Evolutionary conservation across 2,329 filamentous ascomycete species (phyloP).

Genomic region (Epichloe brachyelytri): DNA sequence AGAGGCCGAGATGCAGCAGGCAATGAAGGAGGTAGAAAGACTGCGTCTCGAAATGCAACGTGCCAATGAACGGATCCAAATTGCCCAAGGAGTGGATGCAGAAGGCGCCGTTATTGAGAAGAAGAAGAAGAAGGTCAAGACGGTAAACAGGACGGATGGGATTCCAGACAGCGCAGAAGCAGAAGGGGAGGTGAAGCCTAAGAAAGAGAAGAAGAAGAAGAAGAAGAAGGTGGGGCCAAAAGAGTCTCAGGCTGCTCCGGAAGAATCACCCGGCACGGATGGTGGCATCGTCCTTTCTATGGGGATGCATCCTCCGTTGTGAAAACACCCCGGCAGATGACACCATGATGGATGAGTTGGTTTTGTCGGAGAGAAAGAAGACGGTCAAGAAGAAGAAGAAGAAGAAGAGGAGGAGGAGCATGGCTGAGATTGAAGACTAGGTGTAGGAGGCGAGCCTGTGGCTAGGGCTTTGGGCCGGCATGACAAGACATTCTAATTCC

Average conservation of each 20-base stretch:
- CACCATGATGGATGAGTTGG: conserved; percentile 5
- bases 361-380: conserved; percentile 34
- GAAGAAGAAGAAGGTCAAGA: conserved; percentile 49
- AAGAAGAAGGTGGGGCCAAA: background rate
- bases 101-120: conserved; percentile 55
- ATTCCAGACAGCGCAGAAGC: conserved; percentile 11
- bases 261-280: background rate
- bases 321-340: background rate
- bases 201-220: conserved; percentile 34
- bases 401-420: conserved; percentile 27
- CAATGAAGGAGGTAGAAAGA: conserved; percentile 78
- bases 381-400: conserved; percentile 30
- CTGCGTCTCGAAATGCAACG: conserved; percentile 81
- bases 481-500: background rate
- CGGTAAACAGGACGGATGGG: conserved; percentile 17
- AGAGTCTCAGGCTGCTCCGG: background rate
- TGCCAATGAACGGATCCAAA: conserved; percentile 61
- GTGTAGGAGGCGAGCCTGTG: background rate
- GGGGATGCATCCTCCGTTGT: background rate
- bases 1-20: conserved; percentile 78
- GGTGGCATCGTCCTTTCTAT: background rate
- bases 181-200: conserved; percentile 26
- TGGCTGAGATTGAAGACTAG: conserved; percentile 17
- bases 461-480: background rate
- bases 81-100: conserved; percentile 52